Base-by-base conservation (phyloP, 768 basidiomycete genomes). In the Lyophyllum decastes region DNA sequence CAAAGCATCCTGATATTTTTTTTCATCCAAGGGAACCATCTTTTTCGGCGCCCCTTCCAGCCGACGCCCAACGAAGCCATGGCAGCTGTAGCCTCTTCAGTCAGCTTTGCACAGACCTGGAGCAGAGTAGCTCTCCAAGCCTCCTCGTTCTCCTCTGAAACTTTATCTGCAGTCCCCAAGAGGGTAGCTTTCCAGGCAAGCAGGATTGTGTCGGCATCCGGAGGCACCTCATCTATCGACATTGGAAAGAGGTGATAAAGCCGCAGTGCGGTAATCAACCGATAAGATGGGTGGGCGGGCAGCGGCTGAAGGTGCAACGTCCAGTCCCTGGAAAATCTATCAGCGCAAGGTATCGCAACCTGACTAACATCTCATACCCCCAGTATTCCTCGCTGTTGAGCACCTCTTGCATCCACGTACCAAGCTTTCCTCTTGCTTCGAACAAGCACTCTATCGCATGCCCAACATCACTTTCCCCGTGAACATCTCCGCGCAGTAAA, bases 221-320 rank as follows among this genome's bases (percentile, higher is more conserved):
- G 61, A 57, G 68, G 58, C 9, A 60, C 54, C 25, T 60, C 55
- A 12, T 38, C 66, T 52, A 61, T 61, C 11, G 73, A 58, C 51
- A 35, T 8, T 9, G 79, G 68, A 44, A 80, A 63, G 22, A 85
- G 61, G 62, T 87, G 78, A 67, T 87, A 79, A 34, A 95, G 75
- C 52, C 89, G 82, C 65, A 97, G 74, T 10, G 87, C 82, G 24
- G 83, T 77, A 59, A 94, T 83, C 54, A 95, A 71, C 14, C 92
- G 84, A 73, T 88, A 95, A 1, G 93, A 96, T 0, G 93, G 92
- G 62, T 89, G 82, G 12, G 86, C 84, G 16, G 88, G 82, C 2
- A 67, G 64, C 11, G 87, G 85, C 2, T 76, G 73, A 10, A 75
- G 74, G 62, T 94, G 85, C 24, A 96, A 70, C 0, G 86, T 90